Evolutionary conservation across 768 basidiomycete species (phyloP).

Genomic region (Calocera viscosa): DNA sequence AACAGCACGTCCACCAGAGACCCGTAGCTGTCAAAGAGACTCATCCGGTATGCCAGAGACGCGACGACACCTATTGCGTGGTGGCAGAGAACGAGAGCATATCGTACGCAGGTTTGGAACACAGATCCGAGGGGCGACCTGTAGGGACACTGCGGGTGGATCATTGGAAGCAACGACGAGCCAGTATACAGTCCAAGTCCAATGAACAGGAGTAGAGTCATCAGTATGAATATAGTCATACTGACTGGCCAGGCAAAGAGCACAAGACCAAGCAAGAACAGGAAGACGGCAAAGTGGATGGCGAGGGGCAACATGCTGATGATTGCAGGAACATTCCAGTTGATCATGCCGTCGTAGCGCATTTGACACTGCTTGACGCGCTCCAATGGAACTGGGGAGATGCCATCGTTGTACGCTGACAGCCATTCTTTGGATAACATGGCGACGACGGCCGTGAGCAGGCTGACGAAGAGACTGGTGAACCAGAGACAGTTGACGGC

Average conservation of each 20-base stretch:
- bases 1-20: no score
- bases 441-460: conserved; percentile 32
- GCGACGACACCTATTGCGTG: no score
- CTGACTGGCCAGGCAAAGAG: conserved; percentile 31
- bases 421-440: conserved; percentile 42
- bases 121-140: no score
- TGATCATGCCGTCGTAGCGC: conserved; percentile 30
- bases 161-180: no score
- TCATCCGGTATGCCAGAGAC: no score
- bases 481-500: conserved; percentile 37
- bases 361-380: conserved; percentile 35
- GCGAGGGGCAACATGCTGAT: conserved; percentile 35
- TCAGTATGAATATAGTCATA: neutral
- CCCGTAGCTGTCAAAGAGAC: no score
- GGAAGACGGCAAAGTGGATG: conserved; percentile 37
- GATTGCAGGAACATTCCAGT: conserved; percentile 31
- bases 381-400: conserved; percentile 20
- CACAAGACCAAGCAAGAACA: conserved; percentile 40
- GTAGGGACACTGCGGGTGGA: no score
- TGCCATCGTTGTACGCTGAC: conserved; percentile 29
- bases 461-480: conserved; percentile 27
- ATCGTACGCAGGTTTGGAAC: no score
- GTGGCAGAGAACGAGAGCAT: no score
- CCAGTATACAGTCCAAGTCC: no score
- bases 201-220: no score